Percentiles rank a stretch among this genome's conserved stretches.
phyloP scores from a whole-genome alignment of 306 rosid species.

The Oemleria cerasiformis region DNA sequence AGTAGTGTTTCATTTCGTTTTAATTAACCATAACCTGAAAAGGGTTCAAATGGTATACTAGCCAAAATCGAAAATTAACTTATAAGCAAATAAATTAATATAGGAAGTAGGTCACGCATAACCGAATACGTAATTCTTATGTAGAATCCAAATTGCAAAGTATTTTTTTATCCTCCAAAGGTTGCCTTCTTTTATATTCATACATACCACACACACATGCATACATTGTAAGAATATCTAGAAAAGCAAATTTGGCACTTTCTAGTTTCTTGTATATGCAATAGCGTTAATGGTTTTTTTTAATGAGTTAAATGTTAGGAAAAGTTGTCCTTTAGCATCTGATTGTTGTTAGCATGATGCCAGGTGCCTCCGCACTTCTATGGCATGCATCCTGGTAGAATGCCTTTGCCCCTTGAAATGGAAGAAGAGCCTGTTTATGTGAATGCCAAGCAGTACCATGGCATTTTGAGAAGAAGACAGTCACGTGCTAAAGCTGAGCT shows the following conservation, averaged over 20 bases:
- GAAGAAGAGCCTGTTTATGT: conserved; percentile 93
- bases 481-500: conserved; percentile 90
- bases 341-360: conserved; percentile 28
- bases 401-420: conserved; percentile 84
- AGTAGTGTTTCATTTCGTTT: neutral
- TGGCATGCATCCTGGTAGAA: conserved; percentile 70
- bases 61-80: neutral
- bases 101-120: neutral
- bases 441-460: conserved; percentile 93
- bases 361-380: conserved; percentile 60
- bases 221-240: neutral
- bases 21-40: neutral
- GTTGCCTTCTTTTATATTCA: neutral
- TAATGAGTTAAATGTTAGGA: conserved; percentile 15
- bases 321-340: conserved; percentile 1
- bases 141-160: neutral
- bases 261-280: neutral
- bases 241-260: neutral
- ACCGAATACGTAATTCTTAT: neutral
- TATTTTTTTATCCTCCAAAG: neutral
- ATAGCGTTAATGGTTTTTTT: neutral
- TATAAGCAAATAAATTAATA: neutral
- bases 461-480: conserved; percentile 81
- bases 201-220: neutral
- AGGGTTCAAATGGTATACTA: neutral